phyloP scores from a whole-genome alignment of 495 filamentous ascomycete species.

The Penicillium steckii region DNA sequence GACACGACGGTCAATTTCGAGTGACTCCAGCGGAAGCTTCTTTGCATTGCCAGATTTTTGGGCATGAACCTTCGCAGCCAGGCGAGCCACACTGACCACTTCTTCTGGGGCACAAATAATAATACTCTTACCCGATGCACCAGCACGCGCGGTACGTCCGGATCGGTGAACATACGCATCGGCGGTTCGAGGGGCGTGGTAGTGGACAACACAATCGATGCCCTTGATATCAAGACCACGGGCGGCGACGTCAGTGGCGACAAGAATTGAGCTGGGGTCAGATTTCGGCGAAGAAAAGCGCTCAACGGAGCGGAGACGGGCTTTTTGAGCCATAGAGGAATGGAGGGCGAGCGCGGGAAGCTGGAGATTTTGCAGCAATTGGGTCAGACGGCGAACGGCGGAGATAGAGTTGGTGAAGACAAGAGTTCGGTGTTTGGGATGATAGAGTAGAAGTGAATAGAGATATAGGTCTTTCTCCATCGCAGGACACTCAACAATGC shows the following conservation, averaged over 20 bases:
- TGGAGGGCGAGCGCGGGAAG: conserved; percentile 79
- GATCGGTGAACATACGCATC: conserved; percentile 96
- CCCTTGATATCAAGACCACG: conserved; percentile 90
- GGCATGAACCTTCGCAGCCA: conserved; percentile 84
- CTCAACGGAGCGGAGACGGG: conserved; percentile 89
- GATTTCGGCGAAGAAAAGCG: conserved; percentile 70
- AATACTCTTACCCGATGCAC: conserved; percentile 72
- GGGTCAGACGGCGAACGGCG: conserved; percentile 81
- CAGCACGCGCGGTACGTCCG: conserved; percentile 87
- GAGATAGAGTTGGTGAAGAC: conserved; percentile 96
- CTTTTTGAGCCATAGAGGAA: conserved; percentile 94
- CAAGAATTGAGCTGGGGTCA: conserved; percentile 65
- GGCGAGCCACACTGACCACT: conserved; percentile 74
- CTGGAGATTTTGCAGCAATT: conserved; percentile 79
- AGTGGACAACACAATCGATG: conserved; percentile 86
- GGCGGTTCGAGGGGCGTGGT: conserved; percentile 88
- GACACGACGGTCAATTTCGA: conserved; percentile 80
- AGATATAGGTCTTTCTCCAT: conserved; percentile 96
- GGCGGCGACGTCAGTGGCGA: conserved; percentile 96
- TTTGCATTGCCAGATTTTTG: conserved; percentile 49
- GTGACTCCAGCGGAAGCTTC: conserved; percentile 64
- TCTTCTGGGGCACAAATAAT: conserved; percentile 91
- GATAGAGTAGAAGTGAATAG: conserved; percentile 81
- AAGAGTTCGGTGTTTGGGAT: conserved; percentile 74
- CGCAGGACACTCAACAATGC: conserved; percentile 84